Conservation (phyloP, 257 asterid genomes). For the Plantago major region DNA sequence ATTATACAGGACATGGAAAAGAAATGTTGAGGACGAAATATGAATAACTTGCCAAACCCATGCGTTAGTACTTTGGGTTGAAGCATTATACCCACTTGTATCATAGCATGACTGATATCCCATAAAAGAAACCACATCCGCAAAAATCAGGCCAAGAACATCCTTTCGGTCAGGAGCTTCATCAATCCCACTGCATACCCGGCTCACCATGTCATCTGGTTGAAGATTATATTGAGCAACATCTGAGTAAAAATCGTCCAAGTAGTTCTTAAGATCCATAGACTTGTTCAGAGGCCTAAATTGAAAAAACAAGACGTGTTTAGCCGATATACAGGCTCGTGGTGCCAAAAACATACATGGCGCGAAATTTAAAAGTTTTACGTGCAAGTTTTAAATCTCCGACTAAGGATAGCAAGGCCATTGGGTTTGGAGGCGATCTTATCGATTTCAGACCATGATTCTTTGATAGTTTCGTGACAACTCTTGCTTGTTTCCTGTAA, state of each 20-base stretch:
- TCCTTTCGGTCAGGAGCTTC: conserved; percentile 32
- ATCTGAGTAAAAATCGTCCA: conserved; percentile 29
- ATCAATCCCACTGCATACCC: conserved; percentile 54
- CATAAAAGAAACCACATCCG: conserved; percentile 34
- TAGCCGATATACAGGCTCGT: too few species aligned
- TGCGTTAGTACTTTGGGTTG: conserved; percentile 32
- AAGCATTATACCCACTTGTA: background rate
- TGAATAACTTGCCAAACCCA: conserved; percentile 65
- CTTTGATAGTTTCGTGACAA: conserved; percentile 42
- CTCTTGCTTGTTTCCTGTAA: conserved; percentile 48
- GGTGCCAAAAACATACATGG: background rate
- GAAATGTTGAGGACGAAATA: too few species aligned
- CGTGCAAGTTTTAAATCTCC: conserved; percentile 67
- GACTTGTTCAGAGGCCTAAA: conserved; percentile 37
- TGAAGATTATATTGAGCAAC: conserved; percentile 60
- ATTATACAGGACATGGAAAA: too few species aligned
- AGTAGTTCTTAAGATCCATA: conserved; percentile 34
- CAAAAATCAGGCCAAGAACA: conserved; percentile 38
- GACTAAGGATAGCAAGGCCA: conserved; percentile 49
- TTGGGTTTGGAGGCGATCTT: conserved; percentile 36
- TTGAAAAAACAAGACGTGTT: background rate
- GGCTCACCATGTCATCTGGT: conserved; percentile 36
- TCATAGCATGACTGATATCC: conserved; percentile 33
- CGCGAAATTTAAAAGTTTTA: conserved; percentile 20
- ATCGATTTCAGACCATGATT: conserved; percentile 66